These are phyloP conservation scores for sorghum (Sorghum bicolor) DNA, from an alignment of 176 grass and related monocot species.

Conservation along the genomic window Sorghum_bicolor_NCBIv3 NC_012879.2:4377501-4378000, in stretches of 20 bases:
- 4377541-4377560: neutral
- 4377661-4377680: conserved; percentile 1
- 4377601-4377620: neutral
- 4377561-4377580: neutral
- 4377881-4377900: neutral
- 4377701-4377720: neutral
- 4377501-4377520: conserved; percentile 78
- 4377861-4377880: neutral
- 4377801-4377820: neutral
- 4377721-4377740: neutral
- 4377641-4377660: conserved; percentile 7
- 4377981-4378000: neutral
- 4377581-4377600: neutral
- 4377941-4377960: neutral
- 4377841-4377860: neutral
- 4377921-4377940: neutral
- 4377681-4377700: neutral
- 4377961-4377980: conserved; percentile 1
- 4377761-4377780: conserved; percentile 1
- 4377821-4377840: neutral
- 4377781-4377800: neutral
- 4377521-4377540: conserved; percentile 74
- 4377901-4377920: neutral
- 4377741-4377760: neutral
- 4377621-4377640: neutral